Conservation (phyloP, 805 yeast species). For the Kluyveromyces siamensis region DNA sequence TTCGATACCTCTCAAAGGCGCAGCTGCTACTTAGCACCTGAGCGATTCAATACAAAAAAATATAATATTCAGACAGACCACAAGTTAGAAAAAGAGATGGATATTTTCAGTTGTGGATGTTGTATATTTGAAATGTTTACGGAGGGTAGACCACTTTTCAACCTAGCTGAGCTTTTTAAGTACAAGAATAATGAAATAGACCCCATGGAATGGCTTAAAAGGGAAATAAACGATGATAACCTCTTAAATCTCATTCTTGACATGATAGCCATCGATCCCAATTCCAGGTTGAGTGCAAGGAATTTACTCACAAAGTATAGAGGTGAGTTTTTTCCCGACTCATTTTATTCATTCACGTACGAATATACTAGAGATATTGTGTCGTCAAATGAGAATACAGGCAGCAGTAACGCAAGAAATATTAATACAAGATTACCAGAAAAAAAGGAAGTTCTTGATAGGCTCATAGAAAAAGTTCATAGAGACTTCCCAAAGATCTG, state of each 20-base stretch:
- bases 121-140: constrained; percentile 80
- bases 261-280: constrained; percentile 61
- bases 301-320: constrained; percentile 44
- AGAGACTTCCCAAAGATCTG: constrained; percentile 42
- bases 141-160: constrained; percentile 82
- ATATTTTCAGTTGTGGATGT: constrained; percentile 76
- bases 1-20: constrained; percentile 86
- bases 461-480: constrained; percentile 45
- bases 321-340: constrained; percentile 51
- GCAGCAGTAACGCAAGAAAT: constrained; percentile 12
- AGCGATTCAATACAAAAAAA: constrained; percentile 47
- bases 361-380: constrained; percentile 48
- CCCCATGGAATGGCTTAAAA: constrained; percentile 32
- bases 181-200: constrained; percentile 60
- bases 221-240: constrained; percentile 39
- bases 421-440: constrained; percentile 12
- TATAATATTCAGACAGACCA: constrained; percentile 6
- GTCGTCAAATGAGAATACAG: constrained; percentile 14
- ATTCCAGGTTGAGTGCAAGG: constrained; percentile 45
- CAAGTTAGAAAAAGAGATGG: constrained; percentile 55
- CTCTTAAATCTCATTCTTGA: constrained; percentile 47
- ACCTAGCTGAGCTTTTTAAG: constrained; percentile 78
- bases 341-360: constrained; percentile 60
- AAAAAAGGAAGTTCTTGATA: constrained; percentile 12
- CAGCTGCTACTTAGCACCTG: constrained; percentile 90